phyloP scores from a whole-genome alignment of 805 yeast species.

The Soucietia sequanensis region DNA sequence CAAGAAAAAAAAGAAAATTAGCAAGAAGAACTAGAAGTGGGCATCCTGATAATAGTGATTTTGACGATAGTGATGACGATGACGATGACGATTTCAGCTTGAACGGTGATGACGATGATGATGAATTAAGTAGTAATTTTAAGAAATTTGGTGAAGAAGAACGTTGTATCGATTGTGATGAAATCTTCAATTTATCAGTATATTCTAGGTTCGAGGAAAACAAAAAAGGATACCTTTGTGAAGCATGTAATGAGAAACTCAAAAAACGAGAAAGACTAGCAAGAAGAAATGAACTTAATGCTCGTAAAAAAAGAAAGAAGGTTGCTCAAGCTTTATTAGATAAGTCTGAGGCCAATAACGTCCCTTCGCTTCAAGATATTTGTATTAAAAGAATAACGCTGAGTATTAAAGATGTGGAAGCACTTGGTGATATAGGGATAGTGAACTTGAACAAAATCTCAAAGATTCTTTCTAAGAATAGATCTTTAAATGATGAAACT shows the following conservation, averaged over 20 bases:
- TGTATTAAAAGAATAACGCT: conserved; percentile 69
- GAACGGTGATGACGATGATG: conserved; percentile 26
- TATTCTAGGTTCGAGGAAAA: conserved; percentile 55
- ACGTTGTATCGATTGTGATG: conserved; percentile 61
- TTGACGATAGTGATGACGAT: conserved; percentile 35
- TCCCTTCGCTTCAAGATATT: conserved; percentile 77
- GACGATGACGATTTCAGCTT: conserved; percentile 26
- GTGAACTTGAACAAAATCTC: conserved; percentile 69
- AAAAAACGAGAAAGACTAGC: conserved; percentile 43
- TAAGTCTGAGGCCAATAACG: conserved; percentile 53
- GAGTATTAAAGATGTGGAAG: conserved; percentile 72
- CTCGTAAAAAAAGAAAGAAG: conserved; percentile 72
- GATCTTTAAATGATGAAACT: conserved; percentile 75
- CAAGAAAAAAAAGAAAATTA: conserved; percentile 42
- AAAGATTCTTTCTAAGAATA: conserved; percentile 73
- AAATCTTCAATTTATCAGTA: conserved; percentile 60
- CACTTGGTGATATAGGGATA: conserved; percentile 82
- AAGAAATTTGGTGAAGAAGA: conserved; percentile 52
- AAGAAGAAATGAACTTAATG: conserved; percentile 55
- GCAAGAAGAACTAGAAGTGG: conserved; percentile 23
- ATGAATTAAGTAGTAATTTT: conserved; percentile 14
- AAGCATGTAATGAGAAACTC: conserved; percentile 49
- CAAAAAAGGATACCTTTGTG: conserved; percentile 65
- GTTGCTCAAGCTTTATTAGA: conserved; percentile 84
- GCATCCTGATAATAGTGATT: conserved; percentile 13